Conservation (phyloP, 768 basidiomycete genomes). For the Lentinula lateritia region DNA sequence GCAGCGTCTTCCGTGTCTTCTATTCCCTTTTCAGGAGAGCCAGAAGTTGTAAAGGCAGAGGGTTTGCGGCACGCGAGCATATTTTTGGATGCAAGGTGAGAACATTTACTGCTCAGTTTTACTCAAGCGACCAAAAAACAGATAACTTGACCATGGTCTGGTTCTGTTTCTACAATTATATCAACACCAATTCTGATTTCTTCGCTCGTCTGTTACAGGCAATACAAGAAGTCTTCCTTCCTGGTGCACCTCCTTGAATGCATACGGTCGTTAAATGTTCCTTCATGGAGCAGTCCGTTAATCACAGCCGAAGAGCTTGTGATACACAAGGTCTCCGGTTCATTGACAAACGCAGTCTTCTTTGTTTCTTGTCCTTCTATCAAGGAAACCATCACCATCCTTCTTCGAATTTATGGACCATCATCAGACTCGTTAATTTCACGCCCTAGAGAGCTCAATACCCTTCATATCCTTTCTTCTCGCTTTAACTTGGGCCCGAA, state of each 20-base stretch:
- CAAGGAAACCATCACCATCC: slow-evolving; percentile 53
- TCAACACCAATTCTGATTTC: slow-evolving; percentile 13
- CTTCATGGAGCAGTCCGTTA: slow-evolving; percentile 48
- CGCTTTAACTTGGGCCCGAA: slow-evolving; percentile 84
- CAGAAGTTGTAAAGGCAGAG: slow-evolving; percentile 46
- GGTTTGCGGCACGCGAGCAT: slow-evolving; percentile 54
- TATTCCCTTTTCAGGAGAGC: slow-evolving; percentile 27
- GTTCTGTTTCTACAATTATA: slow-evolving; percentile 19
- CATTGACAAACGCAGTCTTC: slow-evolving; percentile 93
- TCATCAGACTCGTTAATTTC: slow-evolving; percentile 84
- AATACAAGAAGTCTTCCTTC: slow-evolving; percentile 59
- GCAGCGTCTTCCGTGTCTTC: slow-evolving; percentile 27
- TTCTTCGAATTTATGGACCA: slow-evolving; percentile 90
- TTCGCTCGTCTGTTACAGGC: slow-evolving; percentile 34
- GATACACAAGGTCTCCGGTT: slow-evolving; percentile 82
- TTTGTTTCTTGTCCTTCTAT: slow-evolving; percentile 76
- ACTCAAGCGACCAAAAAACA: slow-evolving; percentile 27
- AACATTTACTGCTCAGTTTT: slow-evolving; percentile 20
- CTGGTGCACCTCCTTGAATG: slow-evolving; percentile 49
- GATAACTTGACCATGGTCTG: slow-evolving; percentile 31
- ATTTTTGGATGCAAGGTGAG: slow-evolving; percentile 70
- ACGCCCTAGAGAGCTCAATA: slow-evolving; percentile 79
- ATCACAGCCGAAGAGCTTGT: slow-evolving; percentile 45
- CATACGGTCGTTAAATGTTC: slow-evolving; percentile 47
- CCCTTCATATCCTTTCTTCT: slow-evolving; percentile 85